Evolutionary conservation across 441 rosid genomes (phyloP), one percentile per base, ranked within the genome.

Genomic region (Jatropha podagrica): DNA sequence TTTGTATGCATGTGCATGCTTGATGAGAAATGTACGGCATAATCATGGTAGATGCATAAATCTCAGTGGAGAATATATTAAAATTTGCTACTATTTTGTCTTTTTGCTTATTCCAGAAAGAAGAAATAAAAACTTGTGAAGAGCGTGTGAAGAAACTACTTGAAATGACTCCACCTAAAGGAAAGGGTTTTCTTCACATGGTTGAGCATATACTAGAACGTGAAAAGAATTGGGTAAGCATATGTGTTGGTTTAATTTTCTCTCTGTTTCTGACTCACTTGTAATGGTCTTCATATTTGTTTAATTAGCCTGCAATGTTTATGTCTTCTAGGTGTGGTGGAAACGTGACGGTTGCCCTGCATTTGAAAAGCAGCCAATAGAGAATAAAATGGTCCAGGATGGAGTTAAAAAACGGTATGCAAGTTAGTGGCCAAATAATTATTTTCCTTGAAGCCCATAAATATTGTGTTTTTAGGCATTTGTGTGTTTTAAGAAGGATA

Each of bases 311-410:
- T 48, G 20, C 67, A 66, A 75, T 65, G 38, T 72, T 41, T 74
- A 14, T 85, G 76, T 12, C 78, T 78, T 46, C 62, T 80, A 96
- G 99, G 92, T 92, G 38, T 96, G 98, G 98, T 96, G 99, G 98
- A 96, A 96, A 84, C 96, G 97, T 68, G 98, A 96, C 86, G 98
- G 98, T 59, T 96, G 99, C 79, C 97, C 85, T 48, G 92, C 99
- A 71, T 92, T 94, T 88, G 99, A 94, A 80, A 96, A 92, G 81
- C 99, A 91, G 79, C 96, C 88, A 8, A 78, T 81, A 54, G 98
- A 91, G 81, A 88, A 82, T 76, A 94, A 86, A 86, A 69, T 83
- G 48, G 81, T 81, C 32, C 94, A 75, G 69, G 96, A 88, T 74
- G 97, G 94, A 65, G 82, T 66, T 15, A 94, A 83, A 76, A 96